Percentiles rank a stretch among this genome's conserved stretches.
Conservation (phyloP, 2,329 filamentous ascomycete genomes). For the Microascus cirrosus region DNA sequence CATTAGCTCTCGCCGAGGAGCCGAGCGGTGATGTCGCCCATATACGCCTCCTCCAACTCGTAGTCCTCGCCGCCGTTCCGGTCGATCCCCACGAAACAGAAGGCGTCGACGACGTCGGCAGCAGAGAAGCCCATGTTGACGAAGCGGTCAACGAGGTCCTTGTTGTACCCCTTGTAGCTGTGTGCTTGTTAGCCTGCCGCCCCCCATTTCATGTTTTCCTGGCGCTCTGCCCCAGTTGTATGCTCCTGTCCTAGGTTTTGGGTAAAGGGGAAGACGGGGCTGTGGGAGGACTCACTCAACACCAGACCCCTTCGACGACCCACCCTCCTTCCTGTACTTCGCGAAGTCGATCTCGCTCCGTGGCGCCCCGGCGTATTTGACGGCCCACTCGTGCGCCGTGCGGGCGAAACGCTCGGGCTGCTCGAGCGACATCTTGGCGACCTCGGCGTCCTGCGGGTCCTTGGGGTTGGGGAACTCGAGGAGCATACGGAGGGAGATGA, state of each 20-base stretch:
- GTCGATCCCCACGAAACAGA: conserved; percentile 72
- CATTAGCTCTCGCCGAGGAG: conserved; percentile 65
- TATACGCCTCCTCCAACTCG: conserved; percentile 77
- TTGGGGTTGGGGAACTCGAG: conserved; percentile 90
- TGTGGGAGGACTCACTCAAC: conserved; percentile 1
- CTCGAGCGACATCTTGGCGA: conserved; percentile 78
- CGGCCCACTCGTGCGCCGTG: conserved; percentile 83
- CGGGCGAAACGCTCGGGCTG: conserved; percentile 69
- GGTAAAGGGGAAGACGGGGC: not conserved
- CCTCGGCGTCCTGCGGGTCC: conserved; percentile 93
- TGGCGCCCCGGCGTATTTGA: conserved; percentile 70
- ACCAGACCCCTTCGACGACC: conserved; percentile 27
- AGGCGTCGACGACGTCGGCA: conserved; percentile 75
- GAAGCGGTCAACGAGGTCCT: conserved; percentile 71
- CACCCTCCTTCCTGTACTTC: conserved; percentile 36
- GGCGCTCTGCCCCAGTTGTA: not conserved
- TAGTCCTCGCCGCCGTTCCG: conserved; percentile 69
- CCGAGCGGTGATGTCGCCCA: conserved; percentile 79
- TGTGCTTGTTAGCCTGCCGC: not conserved
- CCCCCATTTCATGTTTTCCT: not conserved
- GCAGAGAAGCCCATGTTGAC: conserved; percentile 86
- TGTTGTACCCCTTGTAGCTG: conserved; percentile 83
- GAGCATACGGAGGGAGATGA: conserved; percentile 86
- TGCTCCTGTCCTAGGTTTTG: not conserved
- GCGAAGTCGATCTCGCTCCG: conserved; percentile 21